phyloP scores from a whole-genome alignment of 305 asterid genomes.

The Fraxinus latifolia region DNA sequence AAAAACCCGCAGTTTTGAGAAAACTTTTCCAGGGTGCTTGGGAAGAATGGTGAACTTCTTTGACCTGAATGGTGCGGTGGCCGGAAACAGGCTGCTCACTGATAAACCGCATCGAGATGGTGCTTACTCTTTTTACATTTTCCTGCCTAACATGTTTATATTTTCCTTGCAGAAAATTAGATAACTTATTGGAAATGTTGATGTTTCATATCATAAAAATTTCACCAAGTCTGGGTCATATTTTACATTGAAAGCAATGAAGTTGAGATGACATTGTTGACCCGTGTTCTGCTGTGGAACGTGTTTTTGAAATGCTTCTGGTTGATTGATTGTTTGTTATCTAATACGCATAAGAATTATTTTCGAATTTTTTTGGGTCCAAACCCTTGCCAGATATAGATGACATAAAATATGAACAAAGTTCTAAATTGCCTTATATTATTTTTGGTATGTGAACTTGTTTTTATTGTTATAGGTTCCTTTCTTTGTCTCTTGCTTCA shows the following conservation, averaged over 20 bases:
- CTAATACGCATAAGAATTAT: not conserved
- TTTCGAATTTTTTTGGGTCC: not conserved
- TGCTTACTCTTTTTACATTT: constrained; percentile 26
- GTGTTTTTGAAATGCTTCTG: constrained; percentile 1
- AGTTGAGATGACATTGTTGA: not conserved
- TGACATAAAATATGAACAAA: not conserved
- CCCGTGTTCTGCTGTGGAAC: not conserved
- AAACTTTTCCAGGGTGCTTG: constrained; percentile 75
- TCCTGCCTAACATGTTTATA: not conserved
- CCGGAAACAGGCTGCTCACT: constrained; percentile 62
- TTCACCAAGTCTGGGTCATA: constrained; percentile 2
- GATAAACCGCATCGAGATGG: constrained; percentile 75
- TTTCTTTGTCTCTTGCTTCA: not conserved
- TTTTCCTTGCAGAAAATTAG: not conserved
- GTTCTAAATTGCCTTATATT: constrained; percentile 16
- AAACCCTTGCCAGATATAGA: constrained; percentile 15
- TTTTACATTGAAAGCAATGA: not conserved
- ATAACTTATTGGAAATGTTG: not conserved
- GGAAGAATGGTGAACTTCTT: constrained; percentile 91
- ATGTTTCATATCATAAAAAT: not conserved
- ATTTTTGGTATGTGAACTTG: constrained; percentile 11
- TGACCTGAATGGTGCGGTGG: constrained; percentile 59
- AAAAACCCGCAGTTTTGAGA: constrained; percentile 45
- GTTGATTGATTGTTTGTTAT: constrained; percentile 4
- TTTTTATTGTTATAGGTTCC: constrained; percentile 2